Conservation (phyloP, 2,329 filamentous ascomycete species). For the Cercospora citrullina region DNA sequence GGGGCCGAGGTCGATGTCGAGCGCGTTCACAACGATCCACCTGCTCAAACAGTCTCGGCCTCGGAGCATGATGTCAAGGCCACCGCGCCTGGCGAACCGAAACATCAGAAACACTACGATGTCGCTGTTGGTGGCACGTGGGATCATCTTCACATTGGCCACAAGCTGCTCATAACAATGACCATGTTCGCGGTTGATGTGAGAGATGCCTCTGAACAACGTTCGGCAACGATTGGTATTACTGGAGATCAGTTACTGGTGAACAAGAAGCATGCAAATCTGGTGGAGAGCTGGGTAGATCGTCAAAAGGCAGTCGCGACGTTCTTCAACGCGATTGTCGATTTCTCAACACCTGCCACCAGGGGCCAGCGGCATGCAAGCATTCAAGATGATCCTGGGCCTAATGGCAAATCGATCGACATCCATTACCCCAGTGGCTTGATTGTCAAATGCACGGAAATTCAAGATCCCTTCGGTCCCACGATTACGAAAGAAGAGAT, state of each 20-base stretch:
- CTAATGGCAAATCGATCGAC: slow-evolving; percentile 56
- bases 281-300: slow-evolving; percentile 75
- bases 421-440: slow-evolving; percentile 64
- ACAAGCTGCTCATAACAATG: slow-evolving; percentile 94
- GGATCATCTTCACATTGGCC: slow-evolving; percentile 90
- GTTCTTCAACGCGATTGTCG: slow-evolving; percentile 66
- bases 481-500: slow-evolving; percentile 81
- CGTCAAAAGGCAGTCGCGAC: slow-evolving; percentile 68
- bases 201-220: slow-evolving; percentile 38
- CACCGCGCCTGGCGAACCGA: slow-evolving; percentile 8
- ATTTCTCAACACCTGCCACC: slow-evolving; percentile 54
- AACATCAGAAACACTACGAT: slow-evolving; percentile 51
- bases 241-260: slow-evolving; percentile 82
- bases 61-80: neutral
- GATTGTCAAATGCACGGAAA: slow-evolving; percentile 74
- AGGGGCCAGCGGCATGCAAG: slow-evolving; percentile 39
- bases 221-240: slow-evolving; percentile 76
- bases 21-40: slow-evolving; percentile 32
- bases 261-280: slow-evolving; percentile 84
- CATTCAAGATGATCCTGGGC: slow-evolving; percentile 44
- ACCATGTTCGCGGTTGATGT: slow-evolving; percentile 68
- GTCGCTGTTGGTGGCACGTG: slow-evolving; percentile 92
- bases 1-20: slow-evolving; percentile 37
- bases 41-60: neutral
- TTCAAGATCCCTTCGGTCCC: slow-evolving; percentile 85